A percentile compares a stretch with the other conserved stretches of the same genome.
These are phyloP conservation scores for Rhizoclosmatium globosum DNA, from an alignment of 192 early-diverging fungal species.

Conservation along the genomic window DNA sequence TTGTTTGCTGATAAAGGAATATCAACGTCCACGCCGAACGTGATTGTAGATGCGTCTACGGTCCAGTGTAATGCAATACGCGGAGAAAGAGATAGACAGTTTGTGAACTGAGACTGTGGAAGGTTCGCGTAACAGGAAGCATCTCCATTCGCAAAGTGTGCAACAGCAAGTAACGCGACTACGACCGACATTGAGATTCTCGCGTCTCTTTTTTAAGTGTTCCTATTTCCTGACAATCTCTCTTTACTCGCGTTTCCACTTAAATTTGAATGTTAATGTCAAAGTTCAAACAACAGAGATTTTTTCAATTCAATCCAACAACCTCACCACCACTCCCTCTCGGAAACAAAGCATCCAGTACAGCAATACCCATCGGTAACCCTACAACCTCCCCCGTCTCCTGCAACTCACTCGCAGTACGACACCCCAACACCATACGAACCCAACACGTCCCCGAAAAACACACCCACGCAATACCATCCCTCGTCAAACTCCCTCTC, in stretches of 20 bases:
- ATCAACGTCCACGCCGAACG: conserved; percentile 34
- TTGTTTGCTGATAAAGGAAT: background rate
- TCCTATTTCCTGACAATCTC: no score
- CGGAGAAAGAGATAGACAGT: conserved; percentile 8
- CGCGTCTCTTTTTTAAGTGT: no score
- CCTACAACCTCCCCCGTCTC: conserved; percentile 18
- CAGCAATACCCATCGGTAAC: background rate
- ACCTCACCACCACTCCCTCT: conserved; percentile 10
- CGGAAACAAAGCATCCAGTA: conserved; percentile 30
- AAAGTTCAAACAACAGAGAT: no score
- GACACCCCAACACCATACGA: background rate
- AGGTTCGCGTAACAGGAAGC: conserved; percentile 22
- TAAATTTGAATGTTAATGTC: no score
- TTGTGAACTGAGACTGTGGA: background rate
- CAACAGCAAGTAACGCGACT: no score
- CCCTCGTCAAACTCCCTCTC: no score
- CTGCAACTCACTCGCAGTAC: conserved; percentile 16
- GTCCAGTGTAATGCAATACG: conserved; percentile 35
- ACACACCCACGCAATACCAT: background rate
- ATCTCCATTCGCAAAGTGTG: no score
- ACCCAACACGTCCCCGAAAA: background rate
- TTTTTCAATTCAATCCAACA: conserved; percentile 25
- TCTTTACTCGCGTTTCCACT: no score
- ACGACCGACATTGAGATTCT: no score
- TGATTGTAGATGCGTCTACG: conserved; percentile 1